phyloP scores from a whole-genome alignment of 2,329 filamentous ascomycete species.

The Blastomyces percursus region DNA sequence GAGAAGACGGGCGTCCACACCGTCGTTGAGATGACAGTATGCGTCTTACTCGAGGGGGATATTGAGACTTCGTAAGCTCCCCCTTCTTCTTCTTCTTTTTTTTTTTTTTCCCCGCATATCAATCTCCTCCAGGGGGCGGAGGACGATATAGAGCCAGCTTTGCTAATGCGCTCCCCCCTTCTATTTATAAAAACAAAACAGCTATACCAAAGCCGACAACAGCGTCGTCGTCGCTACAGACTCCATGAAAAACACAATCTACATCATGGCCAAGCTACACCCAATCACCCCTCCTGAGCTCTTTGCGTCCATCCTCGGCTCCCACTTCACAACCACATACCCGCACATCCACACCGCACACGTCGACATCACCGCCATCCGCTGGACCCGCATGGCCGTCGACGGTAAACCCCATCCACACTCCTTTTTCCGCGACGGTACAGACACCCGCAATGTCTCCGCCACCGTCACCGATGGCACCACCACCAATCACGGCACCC shows the following conservation, averaged over 20 bases:
- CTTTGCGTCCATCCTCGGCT: conserved; percentile 71
- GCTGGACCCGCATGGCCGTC: conserved; percentile 81
- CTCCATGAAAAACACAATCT: conserved; percentile 95
- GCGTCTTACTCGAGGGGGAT: conserved; percentile 81
- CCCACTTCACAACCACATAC: conserved; percentile 84
- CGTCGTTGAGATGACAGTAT: conserved; percentile 90
- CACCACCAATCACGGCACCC: conserved; percentile 35
- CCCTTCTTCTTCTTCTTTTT: not conserved
- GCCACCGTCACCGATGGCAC: conserved; percentile 52
- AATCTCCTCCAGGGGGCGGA: too few relatives aligned
- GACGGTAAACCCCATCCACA: conserved; percentile 89
- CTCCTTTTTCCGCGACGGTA: conserved; percentile 82
- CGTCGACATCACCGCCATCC: conserved; percentile 69
- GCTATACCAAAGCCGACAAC: conserved; percentile 87
- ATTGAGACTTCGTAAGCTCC: conserved; percentile 64
- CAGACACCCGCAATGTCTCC: conserved; percentile 76
- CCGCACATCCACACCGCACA: conserved; percentile 76
- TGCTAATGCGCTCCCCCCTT: too few relatives aligned
- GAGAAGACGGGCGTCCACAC: conserved; percentile 65
- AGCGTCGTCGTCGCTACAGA: conserved; percentile 91
- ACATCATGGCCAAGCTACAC: conserved; percentile 89
- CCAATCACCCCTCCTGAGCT: conserved; percentile 88
- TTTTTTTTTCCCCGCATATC: too few relatives aligned
- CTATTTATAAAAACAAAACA: too few relatives aligned
- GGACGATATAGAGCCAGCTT: not conserved